Percentiles rank a stretch among this genome's conserved stretches.
Evolutionary conservation across 2,329 filamentous ascomycete genomes (phyloP).

Genomic region (Trichoderma gracile): DNA sequence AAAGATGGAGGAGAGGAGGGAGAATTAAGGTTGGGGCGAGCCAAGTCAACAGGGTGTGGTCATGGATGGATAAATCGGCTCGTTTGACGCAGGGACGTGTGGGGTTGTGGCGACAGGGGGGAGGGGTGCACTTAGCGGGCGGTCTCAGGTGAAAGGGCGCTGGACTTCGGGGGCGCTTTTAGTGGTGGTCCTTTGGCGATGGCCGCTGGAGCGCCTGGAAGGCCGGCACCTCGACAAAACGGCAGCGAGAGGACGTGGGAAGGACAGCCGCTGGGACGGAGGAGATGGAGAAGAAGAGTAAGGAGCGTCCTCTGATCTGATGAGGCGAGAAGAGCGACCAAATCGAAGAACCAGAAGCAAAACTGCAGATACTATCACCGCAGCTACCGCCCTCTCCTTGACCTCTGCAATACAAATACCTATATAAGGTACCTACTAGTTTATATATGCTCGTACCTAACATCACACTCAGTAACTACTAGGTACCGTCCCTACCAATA

Average conservation of each 20-base stretch:
- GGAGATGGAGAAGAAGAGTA: too few species aligned
- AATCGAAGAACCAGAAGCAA: neutral
- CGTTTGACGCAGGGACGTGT: constrained; percentile 27
- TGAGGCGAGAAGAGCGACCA: too few species aligned
- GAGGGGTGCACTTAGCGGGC: constrained; percentile 8
- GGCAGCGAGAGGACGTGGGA: too few species aligned
- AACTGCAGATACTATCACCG: neutral
- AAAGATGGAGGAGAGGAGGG: constrained; percentile 23
- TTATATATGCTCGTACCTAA: neutral
- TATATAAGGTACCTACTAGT: too few species aligned
- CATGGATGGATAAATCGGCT: constrained; percentile 29
- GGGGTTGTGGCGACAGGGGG: constrained; percentile 20
- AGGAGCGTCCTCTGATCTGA: too few species aligned
- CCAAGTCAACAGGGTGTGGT: constrained; percentile 25
- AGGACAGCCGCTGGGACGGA: too few species aligned
- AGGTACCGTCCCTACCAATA: too few species aligned
- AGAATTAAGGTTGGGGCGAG: constrained; percentile 28
- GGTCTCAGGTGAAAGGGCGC: constrained; percentile 15
- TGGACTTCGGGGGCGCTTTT: constrained; percentile 4
- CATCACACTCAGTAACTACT: neutral
- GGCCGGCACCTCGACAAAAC: too few species aligned
- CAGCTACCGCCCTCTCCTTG: too few species aligned
- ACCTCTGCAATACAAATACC: neutral
- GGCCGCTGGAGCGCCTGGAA: neutral
- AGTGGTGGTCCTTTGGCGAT: constrained; percentile 1